Evolutionary conservation across 768 basidiomycete genomes (phyloP).

Genomic region (Leucocoprinus birnbaumii): DNA sequence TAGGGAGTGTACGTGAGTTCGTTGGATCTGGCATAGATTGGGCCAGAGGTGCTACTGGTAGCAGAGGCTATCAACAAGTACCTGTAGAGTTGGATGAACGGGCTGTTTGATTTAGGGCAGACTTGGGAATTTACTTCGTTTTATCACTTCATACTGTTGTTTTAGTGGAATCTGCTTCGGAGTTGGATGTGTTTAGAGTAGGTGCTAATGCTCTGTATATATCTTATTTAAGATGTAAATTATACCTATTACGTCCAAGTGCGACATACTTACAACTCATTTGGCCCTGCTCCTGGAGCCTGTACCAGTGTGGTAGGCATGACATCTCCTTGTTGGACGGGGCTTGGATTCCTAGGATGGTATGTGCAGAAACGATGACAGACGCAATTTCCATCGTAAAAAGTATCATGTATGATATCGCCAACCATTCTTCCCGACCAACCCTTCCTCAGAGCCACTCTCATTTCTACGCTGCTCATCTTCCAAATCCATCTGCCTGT

Average conservation of each 20-base stretch:
- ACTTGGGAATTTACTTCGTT: not conserved
- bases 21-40: constrained; percentile 26
- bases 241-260: too few relatives aligned
- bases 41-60: constrained; percentile 23
- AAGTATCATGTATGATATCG: not conserved
- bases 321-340: too few relatives aligned
- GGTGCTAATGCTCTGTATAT: too few relatives aligned
- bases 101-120: constrained; percentile 7
- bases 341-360: too few relatives aligned
- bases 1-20: constrained; percentile 39
- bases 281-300: too few relatives aligned
- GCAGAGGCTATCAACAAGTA: constrained; percentile 60
- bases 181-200: too few relatives aligned
- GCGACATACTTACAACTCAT: too few relatives aligned
- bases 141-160: not conserved
- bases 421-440: not conserved
- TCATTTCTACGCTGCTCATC: constrained; percentile 30
- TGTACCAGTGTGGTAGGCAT: too few relatives aligned
- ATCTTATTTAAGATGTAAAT: too few relatives aligned
- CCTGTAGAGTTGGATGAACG: constrained; percentile 60
- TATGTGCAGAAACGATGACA: too few relatives aligned
- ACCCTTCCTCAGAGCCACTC: not conserved
- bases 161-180: not conserved
- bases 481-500: constrained; percentile 33
- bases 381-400: too few relatives aligned